Percentiles rank a stretch among this genome's conserved stretches.
Evolutionary conservation across 2,329 filamentous ascomycete species (phyloP).

Genomic region (Metarhizium humberi): DNA sequence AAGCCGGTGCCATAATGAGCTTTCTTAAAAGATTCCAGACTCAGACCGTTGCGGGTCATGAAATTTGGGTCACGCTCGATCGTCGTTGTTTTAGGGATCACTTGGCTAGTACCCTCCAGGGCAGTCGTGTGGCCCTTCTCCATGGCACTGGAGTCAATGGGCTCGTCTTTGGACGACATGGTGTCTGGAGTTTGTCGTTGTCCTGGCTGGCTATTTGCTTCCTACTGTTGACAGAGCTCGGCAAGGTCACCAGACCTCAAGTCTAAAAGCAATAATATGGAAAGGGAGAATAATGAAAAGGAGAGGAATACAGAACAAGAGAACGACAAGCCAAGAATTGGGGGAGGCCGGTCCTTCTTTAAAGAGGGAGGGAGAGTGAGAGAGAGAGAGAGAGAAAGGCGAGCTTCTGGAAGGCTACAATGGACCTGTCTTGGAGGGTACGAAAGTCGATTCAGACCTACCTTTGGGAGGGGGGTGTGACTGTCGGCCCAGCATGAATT

Average conservation of each 20-base stretch:
- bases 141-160: constrained; percentile 5
- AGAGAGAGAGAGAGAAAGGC: neutral
- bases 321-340: neutral
- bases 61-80: constrained; percentile 19
- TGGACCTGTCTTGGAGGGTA: constrained; percentile 2
- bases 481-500: neutral
- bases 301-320: neutral
- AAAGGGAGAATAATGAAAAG: neutral
- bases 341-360: constrained; percentile 8
- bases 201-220: neutral
- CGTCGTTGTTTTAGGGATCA: constrained; percentile 8
- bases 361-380: neutral
- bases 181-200: neutral
- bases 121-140: constrained; percentile 13
- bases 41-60: constrained; percentile 28
- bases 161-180: constrained; percentile 12
- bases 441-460: neutral
- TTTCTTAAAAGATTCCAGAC: constrained; percentile 27
- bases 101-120: constrained; percentile 9
- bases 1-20: constrained; percentile 22
- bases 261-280: neutral
- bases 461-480: neutral
- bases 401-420: constrained; percentile 9
- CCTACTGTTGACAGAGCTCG: neutral
- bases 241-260: neutral